A percentile compares a stretch with the other conserved stretches of the same genome.
phyloP scores from a whole-genome alignment of 1,284 basidiomycete species.

The Marasmius sp. region DNA sequence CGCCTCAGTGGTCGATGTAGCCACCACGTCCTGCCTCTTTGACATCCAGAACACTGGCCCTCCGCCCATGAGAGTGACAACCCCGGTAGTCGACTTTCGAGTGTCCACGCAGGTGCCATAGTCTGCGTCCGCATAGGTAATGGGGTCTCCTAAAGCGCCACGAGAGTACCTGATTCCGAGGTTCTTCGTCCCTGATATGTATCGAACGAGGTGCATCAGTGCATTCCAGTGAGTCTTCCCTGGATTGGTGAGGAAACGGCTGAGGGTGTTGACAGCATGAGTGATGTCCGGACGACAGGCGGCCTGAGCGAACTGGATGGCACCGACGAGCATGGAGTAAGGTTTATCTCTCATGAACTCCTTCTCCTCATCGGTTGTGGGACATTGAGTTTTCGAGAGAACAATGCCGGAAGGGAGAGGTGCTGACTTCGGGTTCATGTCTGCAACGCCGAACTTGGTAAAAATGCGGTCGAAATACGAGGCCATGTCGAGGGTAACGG shows the following conservation, averaged over 20 bases:
- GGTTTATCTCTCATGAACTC: constrained; percentile 25
- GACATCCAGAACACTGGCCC: constrained; percentile 31
- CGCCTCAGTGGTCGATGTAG: constrained; percentile 35
- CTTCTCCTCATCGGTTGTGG: constrained; percentile 12
- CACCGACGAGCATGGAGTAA: constrained; percentile 24
- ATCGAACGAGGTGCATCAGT: constrained; percentile 27
- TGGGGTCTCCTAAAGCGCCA: constrained; percentile 8
- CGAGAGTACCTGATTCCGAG: constrained; percentile 24
- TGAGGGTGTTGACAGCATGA: constrained; percentile 26
- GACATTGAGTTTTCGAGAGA: constrained; percentile 14
- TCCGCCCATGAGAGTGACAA: constrained; percentile 29
- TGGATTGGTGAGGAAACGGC: constrained; percentile 25
- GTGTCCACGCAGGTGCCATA: constrained; percentile 27
- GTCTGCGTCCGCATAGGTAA: constrained; percentile 38
- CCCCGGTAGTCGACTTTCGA: constrained; percentile 27
- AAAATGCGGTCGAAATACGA: constrained; percentile 23
- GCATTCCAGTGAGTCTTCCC: constrained; percentile 28
- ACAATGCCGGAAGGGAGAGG: constrained; percentile 20
- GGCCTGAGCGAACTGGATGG: constrained; percentile 29
- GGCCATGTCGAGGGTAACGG: constrained; percentile 20
- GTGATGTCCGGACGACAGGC: constrained; percentile 30
- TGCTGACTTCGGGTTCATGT: constrained; percentile 17
- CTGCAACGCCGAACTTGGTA: constrained; percentile 16
- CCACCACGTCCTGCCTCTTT: constrained; percentile 28
- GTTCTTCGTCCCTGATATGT: constrained; percentile 28